Base-by-base conservation (phyloP, 2,329 filamentous ascomycete genomes). In the Penicillium italicum region DNA sequence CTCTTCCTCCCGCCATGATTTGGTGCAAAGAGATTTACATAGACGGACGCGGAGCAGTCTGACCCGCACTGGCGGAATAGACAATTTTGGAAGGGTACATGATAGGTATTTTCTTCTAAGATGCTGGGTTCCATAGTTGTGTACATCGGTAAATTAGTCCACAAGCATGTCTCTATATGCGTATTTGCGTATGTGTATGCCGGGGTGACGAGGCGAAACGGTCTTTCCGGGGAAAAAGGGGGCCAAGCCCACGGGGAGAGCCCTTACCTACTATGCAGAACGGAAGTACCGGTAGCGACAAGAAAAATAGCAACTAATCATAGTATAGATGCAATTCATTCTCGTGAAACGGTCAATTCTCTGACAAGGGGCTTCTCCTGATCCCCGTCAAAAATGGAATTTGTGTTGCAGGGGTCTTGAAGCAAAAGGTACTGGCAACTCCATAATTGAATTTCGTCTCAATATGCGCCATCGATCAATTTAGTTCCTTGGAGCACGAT, bases 231-330 rank as follows among this genome's bases (percentile, higher is more conserved):
- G 51, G 44, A 28, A 22, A 50, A 33, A 24, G 28, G 28, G 48
- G 48, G 44, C 36, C 40, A 45, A 22, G 40, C 14, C 12, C 10
- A 9, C 30, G 5, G 28, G 26, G 10, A 9, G n/a, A 26, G 20
- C 37, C 36, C 34, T 26, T 41, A 10, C 47, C 34, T 41, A 10
- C 47, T 40, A 40, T 55, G 47, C 28, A 42, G 28, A 34, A 53
- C 51, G 53, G 53, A 51, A 41, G 20, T 30, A 40, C 53, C 40
- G 53, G 51, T 24, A 12, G 38, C n/a, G 10, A 36, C 10, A 22
- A n/a, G 11, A 20, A 37, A 31, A 52, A 37, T 20, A 30, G 4
- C 37, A 18, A 42, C 24, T 42, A 26, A 43, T 43, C 11, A 43
- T 14, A 9, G 5, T 5, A 24, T 18, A 41, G 8, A 20, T 41